Conservation (phyloP, 441 rosid genomes). For the Flueggea neowawraea region DNA sequence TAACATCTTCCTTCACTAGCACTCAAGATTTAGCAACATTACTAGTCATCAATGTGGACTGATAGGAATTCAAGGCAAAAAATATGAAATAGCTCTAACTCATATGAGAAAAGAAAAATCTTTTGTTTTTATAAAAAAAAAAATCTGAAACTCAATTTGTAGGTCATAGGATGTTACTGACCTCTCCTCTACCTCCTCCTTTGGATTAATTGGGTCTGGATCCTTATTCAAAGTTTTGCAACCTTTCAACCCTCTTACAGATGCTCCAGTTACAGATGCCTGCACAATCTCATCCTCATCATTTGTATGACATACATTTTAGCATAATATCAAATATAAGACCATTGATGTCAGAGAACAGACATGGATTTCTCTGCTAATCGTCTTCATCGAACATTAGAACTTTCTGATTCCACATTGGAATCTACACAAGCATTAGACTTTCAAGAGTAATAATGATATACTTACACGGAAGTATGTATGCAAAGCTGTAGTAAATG, state of each 20-base stretch:
- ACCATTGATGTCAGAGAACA: neutral
- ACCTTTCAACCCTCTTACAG: slow-evolving; percentile 82
- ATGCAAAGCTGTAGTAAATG: slow-evolving; percentile 80
- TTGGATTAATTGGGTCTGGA: slow-evolving; percentile 86
- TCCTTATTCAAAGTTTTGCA: slow-evolving; percentile 89
- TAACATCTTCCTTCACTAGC: no score
- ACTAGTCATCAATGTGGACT: no score
- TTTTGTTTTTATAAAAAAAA: neutral
- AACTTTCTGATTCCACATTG: neutral
- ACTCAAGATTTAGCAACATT: no score
- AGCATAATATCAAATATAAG: neutral
- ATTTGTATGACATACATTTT: neutral
- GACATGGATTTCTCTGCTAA: neutral
- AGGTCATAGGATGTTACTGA: slow-evolving; percentile 19
- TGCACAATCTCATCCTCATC: slow-evolving; percentile 25
- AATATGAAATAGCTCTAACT: no score
- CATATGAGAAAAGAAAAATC: no score
- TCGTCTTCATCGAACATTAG: neutral
- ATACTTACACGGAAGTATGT: slow-evolving; percentile 78
- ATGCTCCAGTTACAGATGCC: slow-evolving; percentile 81
- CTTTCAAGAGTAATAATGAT: neutral
- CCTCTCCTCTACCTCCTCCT: slow-evolving; percentile 90
- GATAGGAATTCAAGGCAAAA: no score
- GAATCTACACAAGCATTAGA: neutral
- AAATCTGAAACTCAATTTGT: neutral